phyloP scores from a whole-genome alignment of 371 early-diverging fungal species.

The Aphelidium insulamus region DNA sequence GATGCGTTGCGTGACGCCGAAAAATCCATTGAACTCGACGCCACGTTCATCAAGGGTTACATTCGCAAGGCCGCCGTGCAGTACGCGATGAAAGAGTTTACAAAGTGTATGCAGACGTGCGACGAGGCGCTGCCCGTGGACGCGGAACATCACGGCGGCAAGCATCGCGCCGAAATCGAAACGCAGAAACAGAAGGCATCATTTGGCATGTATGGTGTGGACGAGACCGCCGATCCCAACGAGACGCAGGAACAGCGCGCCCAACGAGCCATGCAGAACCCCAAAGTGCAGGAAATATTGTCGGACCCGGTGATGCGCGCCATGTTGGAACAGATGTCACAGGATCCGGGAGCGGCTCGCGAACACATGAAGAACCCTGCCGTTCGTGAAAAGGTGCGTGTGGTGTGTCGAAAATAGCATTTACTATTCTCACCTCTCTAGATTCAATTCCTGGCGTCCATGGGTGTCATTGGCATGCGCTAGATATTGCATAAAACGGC shows the following conservation, averaged over 20 bases:
- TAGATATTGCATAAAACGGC: too few species aligned
- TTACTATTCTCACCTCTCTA: too few species aligned
- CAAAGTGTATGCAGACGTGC: slow-evolving; percentile 59
- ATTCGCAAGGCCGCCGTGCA: slow-evolving; percentile 88
- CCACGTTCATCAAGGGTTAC: slow-evolving; percentile 82
- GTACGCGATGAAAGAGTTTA: slow-evolving; percentile 66
- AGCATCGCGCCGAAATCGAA: slow-evolving; percentile 59
- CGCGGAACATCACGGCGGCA: slow-evolving; percentile 57
- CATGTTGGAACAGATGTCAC: slow-evolving; percentile 90
- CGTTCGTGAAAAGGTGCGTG: slow-evolving; percentile 83
- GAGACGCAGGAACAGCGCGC: slow-evolving; percentile 56
- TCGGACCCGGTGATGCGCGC: slow-evolving; percentile 86
- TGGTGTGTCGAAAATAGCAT: too few species aligned
- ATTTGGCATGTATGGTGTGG: slow-evolving; percentile 37
- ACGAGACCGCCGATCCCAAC: slow-evolving; percentile 9
- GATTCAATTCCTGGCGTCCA: too few species aligned
- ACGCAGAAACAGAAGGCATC: slow-evolving; percentile 54
- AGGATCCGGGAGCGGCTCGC: slow-evolving; percentile 73
- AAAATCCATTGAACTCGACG: slow-evolving; percentile 62
- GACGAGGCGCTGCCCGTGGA: too few species aligned
- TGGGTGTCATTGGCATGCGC: too few species aligned
- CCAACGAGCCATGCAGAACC: slow-evolving; percentile 67
- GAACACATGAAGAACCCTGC: slow-evolving; percentile 86
- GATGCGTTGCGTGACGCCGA: slow-evolving; percentile 93
- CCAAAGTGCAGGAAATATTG: slow-evolving; percentile 71